phyloP scores from a whole-genome alignment of 257 asterid genomes.

The Solanum gracilifrons region DNA sequence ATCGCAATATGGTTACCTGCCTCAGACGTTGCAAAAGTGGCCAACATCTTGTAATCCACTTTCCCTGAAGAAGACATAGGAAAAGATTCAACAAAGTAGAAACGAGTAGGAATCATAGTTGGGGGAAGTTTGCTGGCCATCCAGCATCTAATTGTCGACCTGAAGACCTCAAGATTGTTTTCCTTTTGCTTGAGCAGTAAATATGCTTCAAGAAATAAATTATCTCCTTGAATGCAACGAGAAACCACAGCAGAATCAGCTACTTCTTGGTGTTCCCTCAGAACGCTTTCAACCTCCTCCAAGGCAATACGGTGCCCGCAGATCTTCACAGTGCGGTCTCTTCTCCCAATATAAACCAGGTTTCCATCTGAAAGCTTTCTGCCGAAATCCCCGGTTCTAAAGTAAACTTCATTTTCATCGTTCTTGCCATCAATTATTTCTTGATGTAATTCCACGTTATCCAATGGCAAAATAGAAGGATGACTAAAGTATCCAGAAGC shows the following conservation, averaged over 20 bases:
- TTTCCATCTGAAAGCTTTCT: constrained; percentile 75
- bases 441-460: constrained; percentile 17
- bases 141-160: constrained; percentile 53
- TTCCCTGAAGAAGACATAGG: constrained; percentile 86
- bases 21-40: constrained; percentile 26
- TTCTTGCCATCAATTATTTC: not conserved
- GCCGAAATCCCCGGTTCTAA: constrained; percentile 83
- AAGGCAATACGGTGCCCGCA: constrained; percentile 80
- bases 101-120: constrained; percentile 48
- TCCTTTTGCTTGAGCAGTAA: constrained; percentile 33
- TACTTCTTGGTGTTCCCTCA: constrained; percentile 59
- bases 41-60: constrained; percentile 58
- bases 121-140: constrained; percentile 52
- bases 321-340: constrained; percentile 72
- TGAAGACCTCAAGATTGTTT: constrained; percentile 29
- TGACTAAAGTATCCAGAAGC: constrained; percentile 68
- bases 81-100: constrained; percentile 43
- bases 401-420: constrained; percentile 21
- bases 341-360: constrained; percentile 69
- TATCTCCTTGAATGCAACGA: constrained; percentile 41
- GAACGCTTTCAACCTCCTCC: constrained; percentile 68
- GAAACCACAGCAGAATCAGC: constrained; percentile 75
- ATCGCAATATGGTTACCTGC: constrained; percentile 13
- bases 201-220: constrained; percentile 63
- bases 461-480: constrained; percentile 48